phyloP scores from a whole-genome alignment of 2,329 filamentous ascomycete species.

The Trichoderma simmonsii region DNA sequence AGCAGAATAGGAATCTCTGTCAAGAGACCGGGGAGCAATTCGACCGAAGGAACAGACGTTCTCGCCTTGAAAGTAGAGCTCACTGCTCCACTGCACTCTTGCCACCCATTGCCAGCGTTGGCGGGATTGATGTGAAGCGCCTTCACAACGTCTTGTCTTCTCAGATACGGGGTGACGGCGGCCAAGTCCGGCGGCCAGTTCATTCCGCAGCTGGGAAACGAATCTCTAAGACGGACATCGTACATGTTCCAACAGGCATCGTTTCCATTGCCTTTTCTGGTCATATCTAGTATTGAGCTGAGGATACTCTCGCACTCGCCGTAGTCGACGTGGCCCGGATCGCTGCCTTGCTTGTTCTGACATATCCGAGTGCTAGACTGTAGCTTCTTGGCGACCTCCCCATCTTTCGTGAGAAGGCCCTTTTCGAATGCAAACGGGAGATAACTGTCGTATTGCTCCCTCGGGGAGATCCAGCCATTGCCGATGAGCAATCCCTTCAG shows the following conservation, averaged over 20 bases:
- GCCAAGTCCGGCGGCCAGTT: conserved; percentile 91
- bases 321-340: conserved; percentile 59
- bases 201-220: conserved; percentile 85
- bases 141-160: conserved; percentile 69
- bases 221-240: conserved; percentile 81
- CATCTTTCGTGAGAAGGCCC: conserved; percentile 66
- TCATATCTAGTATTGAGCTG: conserved; percentile 65
- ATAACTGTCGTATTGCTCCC: conserved; percentile 86
- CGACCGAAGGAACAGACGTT: conserved; percentile 69
- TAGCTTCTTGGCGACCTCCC: conserved; percentile 60
- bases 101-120: conserved; percentile 78
- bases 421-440: conserved; percentile 76
- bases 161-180: conserved; percentile 77
- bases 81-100: conserved; percentile 82
- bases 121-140: conserved; percentile 80
- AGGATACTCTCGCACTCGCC: conserved; percentile 73
- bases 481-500: conserved; percentile 86
- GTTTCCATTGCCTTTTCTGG: conserved; percentile 52
- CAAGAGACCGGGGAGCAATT: conserved; percentile 74
- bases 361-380: conserved; percentile 70
- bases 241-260: conserved; percentile 90
- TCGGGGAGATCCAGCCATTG: conserved; percentile 94
- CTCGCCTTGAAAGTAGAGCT: conserved; percentile 65
- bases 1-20: conserved; percentile 75
- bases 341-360: conserved; percentile 53